Base-by-base conservation (phyloP, 768 basidiomycete genomes). In the Termitomyces sp. region DNA sequence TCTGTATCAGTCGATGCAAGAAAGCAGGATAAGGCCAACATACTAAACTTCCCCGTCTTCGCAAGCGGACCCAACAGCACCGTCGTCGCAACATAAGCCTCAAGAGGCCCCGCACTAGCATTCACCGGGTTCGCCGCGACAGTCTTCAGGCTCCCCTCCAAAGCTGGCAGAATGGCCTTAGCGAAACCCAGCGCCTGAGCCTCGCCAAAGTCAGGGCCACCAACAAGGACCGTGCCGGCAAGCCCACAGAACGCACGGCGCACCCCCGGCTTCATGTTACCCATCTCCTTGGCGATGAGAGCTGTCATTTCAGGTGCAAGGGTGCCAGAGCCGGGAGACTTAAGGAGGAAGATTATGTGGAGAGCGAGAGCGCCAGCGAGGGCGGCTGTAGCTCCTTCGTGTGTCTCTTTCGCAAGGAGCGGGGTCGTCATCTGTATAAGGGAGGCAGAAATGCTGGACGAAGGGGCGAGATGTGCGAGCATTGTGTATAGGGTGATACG, bases 401-500 rank as follows among this genome's bases (percentile, higher is more conserved):
- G 87, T 1, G 85, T 82, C 69, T 97, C 96, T 70, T 95, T 99
- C 2, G 76, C 67, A 17, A 82, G 65, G 5, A 83, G 69, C 1
- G 72, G 67, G 0, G 73, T 70, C 6, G 77, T 66, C 0, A 72
- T 69, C 43, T 79, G 64, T 0, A 92, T 82, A 1, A 86, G 71
- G 0, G 70, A 58, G 3, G 74, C 62, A 14, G 80, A 80, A 35
- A 75, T 64, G 11, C 56, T 66, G 12, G 63, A 41, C 5, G 81
- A 82, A 3, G 86, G 77, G 0, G 74, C 70, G 1, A 94, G 59
- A 50, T 66, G 66, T 2, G 78, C 72, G 1, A 94, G 77, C 86
- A 98, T 92, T 1, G 83, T 79, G 71, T 92, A 95, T 9, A 98
- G 75, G 0, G 88, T 77, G 5, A 85, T 69, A 17, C 95, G 85